A percentile compares a stretch with the other conserved stretches of the same genome.
Conservation (phyloP, 768 basidiomycete species). For the Clathrus columnatus region DNA sequence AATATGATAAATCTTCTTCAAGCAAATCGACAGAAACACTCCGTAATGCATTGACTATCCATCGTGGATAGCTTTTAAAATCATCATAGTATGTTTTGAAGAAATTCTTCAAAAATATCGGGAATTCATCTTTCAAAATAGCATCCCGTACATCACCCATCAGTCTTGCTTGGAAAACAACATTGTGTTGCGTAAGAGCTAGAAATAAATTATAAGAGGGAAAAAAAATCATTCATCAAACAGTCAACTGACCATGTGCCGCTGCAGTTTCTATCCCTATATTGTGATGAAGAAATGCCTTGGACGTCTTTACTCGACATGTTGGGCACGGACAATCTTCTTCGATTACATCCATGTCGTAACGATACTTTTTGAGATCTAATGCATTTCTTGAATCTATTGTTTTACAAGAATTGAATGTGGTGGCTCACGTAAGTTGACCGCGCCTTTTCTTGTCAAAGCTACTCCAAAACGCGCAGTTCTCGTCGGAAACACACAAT, state of each 20-base stretch:
- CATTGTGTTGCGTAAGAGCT: slow-evolving; percentile 79
- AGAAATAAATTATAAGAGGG: slow-evolving; percentile 9
- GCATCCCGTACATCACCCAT: slow-evolving; percentile 83
- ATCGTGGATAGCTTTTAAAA: slow-evolving; percentile 65
- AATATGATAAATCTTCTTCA: slow-evolving; percentile 38
- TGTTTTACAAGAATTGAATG: not conserved
- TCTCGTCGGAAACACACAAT: slow-evolving; percentile 89
- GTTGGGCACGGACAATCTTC: slow-evolving; percentile 79
- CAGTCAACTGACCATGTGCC: slow-evolving; percentile 58
- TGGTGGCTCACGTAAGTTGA: slow-evolving; percentile 61
- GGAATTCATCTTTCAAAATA: slow-evolving; percentile 70
- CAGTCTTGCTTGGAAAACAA: slow-evolving; percentile 77
- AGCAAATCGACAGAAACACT: slow-evolving; percentile 80
- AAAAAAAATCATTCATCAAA: not conserved
- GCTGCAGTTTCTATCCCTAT: slow-evolving; percentile 74
- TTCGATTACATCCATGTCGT: slow-evolving; percentile 67
- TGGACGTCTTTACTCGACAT: slow-evolving; percentile 54
- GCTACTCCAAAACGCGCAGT: slow-evolving; percentile 90
- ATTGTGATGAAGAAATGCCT: slow-evolving; percentile 69
- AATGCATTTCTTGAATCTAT: not conserved
- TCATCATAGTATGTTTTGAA: slow-evolving; percentile 72
- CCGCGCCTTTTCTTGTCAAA: slow-evolving; percentile 67
- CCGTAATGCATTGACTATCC: slow-evolving; percentile 78
- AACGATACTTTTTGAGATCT: slow-evolving; percentile 65
- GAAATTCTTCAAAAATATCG: slow-evolving; percentile 65